Conservation (phyloP, 192 early-diverging fungal genomes). For the Gaertneriomyces semiglobifer region DNA sequence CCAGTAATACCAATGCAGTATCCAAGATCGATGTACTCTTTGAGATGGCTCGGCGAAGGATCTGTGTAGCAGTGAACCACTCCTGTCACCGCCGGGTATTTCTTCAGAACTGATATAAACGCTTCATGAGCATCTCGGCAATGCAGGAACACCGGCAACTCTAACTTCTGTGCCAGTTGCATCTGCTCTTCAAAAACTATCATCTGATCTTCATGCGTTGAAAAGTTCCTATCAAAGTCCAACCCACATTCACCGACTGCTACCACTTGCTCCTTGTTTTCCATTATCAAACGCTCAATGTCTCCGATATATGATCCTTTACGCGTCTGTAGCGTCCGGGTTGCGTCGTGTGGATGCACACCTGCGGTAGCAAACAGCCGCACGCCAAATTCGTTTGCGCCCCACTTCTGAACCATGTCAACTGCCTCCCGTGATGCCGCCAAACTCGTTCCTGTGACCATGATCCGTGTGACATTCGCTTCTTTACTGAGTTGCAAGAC, state of each 20-base stretch:
- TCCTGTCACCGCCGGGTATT: conserved; percentile 62
- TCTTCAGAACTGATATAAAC: conserved; percentile 64
- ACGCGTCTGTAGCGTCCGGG: not conserved
- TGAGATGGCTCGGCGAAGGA: conserved; percentile 58
- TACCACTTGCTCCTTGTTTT: conserved; percentile 52
- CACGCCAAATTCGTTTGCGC: conserved; percentile 3
- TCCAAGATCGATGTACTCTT: conserved; percentile 58
- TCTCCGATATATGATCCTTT: conserved; percentile 8
- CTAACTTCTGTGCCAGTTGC: conserved; percentile 67
- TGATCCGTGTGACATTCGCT: conserved; percentile 71
- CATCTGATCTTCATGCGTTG: conserved; percentile 22
- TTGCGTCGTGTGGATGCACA: conserved; percentile 39
- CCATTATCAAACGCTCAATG: conserved; percentile 16
- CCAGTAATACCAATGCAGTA: conserved; percentile 95
- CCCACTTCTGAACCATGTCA: no score
- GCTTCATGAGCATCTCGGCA: conserved; percentile 76
- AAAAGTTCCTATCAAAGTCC: conserved; percentile 82
- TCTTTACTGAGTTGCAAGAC: conserved; percentile 57
- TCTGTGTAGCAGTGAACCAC: conserved; percentile 93
- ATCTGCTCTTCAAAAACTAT: conserved; percentile 73
- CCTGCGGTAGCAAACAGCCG: conserved; percentile 28
- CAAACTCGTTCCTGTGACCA: conserved; percentile 55
- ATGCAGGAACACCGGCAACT: conserved; percentile 91
- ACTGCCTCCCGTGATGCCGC: no score
- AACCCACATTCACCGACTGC: conserved; percentile 95